Conservation (phyloP, 208 protist genomes). For the Wallacemonas collosoma region DNA sequence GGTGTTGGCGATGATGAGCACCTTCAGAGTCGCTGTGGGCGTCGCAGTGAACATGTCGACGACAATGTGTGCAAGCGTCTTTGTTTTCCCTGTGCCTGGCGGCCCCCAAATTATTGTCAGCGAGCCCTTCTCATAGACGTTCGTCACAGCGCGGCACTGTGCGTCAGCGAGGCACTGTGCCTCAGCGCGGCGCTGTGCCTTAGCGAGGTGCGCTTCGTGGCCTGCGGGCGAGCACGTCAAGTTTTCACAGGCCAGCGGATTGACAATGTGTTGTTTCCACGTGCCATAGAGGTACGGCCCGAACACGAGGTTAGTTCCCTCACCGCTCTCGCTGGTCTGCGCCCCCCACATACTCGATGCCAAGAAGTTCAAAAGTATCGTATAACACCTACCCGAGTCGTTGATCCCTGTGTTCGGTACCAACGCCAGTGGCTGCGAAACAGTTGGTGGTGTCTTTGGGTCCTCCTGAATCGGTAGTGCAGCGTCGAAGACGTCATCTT, state of each 20-base stretch:
- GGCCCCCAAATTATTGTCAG: slow-evolving; percentile 31
- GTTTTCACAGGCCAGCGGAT: background rate
- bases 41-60: background rate
- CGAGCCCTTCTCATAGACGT: background rate
- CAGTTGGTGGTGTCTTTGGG: too few species aligned
- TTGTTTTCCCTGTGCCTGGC: slow-evolving; percentile 27
- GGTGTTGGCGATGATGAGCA: slow-evolving; percentile 19
- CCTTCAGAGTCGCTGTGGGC: background rate
- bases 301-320: background rate
- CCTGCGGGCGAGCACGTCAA: background rate
- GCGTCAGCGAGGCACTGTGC: too few species aligned
- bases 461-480: background rate
- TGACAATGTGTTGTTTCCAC: background rate
- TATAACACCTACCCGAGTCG: background rate
- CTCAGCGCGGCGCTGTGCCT: too few species aligned
- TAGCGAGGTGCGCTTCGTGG: background rate
- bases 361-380: background rate
- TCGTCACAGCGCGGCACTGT: background rate
- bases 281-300: background rate
- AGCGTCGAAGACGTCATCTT: background rate
- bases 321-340: too few species aligned
- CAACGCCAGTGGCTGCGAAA: background rate
- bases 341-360: background rate
- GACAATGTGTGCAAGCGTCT: slow-evolving; percentile 15
- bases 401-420: background rate